These are phyloP conservation scores for Gossypium lobatum DNA, from an alignment of 441 rosid species.

Conservation along the genomic window DNA sequence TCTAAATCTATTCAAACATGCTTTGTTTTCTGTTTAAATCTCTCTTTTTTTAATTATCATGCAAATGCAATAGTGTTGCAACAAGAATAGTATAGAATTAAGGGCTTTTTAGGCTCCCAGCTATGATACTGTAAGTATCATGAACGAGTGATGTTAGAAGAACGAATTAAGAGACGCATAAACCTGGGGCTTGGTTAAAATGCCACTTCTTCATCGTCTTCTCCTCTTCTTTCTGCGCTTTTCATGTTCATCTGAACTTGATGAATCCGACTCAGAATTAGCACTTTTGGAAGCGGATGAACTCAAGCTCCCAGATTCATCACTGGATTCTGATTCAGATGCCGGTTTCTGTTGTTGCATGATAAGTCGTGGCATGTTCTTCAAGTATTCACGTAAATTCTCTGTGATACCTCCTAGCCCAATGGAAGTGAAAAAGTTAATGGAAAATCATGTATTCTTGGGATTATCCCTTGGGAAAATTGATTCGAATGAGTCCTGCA, in stretches of 20 bases:
- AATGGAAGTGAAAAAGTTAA: slow-evolving; percentile 86
- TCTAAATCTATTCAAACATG: background rate
- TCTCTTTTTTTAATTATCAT: background rate
- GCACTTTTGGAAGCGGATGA: background rate
- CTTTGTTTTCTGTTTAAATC: background rate
- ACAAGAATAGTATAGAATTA: background rate
- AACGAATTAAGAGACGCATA: background rate
- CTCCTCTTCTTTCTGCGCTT: slow-evolving; percentile 36
- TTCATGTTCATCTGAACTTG: slow-evolving; percentile 36
- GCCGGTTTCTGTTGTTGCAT: slow-evolving; percentile 72
- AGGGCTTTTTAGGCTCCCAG: background rate
- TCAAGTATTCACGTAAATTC: slow-evolving; percentile 70
- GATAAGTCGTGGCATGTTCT: slow-evolving; percentile 92
- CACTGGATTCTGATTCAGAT: slow-evolving; percentile 37
- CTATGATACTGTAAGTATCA: background rate
- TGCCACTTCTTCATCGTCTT: background rate
- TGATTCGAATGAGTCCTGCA: slow-evolving; percentile 71
- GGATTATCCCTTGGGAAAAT: slow-evolving; percentile 87
- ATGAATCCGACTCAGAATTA: background rate
- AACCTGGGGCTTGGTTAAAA: background rate
- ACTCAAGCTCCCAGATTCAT: slow-evolving; percentile 22
- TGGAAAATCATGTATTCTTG: slow-evolving; percentile 77
- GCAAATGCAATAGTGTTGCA: background rate
- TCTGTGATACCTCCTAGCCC: slow-evolving; percentile 98
- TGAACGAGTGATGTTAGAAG: background rate